These are phyloP conservation scores for Ogataea parapolymorpha DNA, from an alignment of 805 yeast genomes.

Conservation along the genomic window DNA sequence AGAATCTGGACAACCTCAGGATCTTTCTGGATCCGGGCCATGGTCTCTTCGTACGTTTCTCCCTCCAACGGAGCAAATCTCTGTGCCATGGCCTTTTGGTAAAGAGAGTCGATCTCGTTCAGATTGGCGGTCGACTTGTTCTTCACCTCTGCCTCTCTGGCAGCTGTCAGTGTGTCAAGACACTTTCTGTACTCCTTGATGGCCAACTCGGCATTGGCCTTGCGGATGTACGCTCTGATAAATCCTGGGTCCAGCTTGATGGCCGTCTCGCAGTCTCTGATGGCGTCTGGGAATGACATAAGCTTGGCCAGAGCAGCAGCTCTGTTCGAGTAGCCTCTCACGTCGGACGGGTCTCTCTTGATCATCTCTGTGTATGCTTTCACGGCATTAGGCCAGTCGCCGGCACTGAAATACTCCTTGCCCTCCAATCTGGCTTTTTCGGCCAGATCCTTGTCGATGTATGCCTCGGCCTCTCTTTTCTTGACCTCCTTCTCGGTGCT, in stretches of 20 bases:
- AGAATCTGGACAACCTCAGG: conserved; percentile 90
- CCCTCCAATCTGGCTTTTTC: conserved; percentile 94
- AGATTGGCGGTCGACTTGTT: conserved; percentile 51
- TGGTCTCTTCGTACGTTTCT: conserved; percentile 91
- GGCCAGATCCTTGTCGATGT: conserved; percentile 87
- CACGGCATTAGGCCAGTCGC: conserved; percentile 96
- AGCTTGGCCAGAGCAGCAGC: conserved; percentile 95
- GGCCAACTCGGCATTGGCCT: conserved; percentile 91
- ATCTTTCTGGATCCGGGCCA: conserved; percentile 85
- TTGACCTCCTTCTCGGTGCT: conserved; percentile 82
- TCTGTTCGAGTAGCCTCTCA: conserved; percentile 95
- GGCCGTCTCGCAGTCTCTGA: conserved; percentile 87
- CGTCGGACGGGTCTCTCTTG: conserved; percentile 95
- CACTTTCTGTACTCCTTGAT: conserved; percentile 83
- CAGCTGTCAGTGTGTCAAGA: conserved; percentile 74
- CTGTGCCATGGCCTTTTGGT: conserved; percentile 69
- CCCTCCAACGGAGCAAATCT: conserved; percentile 81
- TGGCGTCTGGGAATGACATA: conserved; percentile 96
- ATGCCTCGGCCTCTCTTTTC: conserved; percentile 69
- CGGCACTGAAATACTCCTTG: conserved; percentile 80
- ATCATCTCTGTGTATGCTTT: conserved; percentile 93
- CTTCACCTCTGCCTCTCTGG: conserved; percentile 70
- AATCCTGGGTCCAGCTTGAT: conserved; percentile 84
- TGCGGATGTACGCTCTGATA: conserved; percentile 93
- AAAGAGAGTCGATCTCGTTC: conserved; percentile 78